Conservation (phyloP, 768 basidiomycete species). For the Trametes punicea region DNA sequence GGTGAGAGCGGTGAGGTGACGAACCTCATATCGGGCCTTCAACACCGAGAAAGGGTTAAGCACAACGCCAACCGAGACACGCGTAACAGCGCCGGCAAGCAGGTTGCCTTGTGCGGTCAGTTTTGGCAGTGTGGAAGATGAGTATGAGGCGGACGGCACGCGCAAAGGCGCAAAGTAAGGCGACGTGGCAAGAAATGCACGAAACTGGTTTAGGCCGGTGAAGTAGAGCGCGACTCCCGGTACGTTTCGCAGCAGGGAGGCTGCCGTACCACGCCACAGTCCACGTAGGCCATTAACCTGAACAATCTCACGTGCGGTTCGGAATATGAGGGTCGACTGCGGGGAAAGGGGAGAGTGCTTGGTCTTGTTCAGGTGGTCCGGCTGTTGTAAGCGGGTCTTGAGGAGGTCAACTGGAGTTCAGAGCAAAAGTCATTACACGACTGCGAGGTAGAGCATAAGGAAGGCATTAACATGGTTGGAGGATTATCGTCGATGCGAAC, state of each 20-base stretch:
- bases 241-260: slow-evolving; percentile 80
- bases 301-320: slow-evolving; percentile 56
- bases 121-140: slow-evolving; percentile 50
- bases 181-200: slow-evolving; percentile 69
- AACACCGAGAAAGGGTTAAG: slow-evolving; percentile 89
- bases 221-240: slow-evolving; percentile 94
- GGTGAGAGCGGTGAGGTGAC: slow-evolving; percentile 19
- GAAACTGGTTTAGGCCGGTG: slow-evolving; percentile 78
- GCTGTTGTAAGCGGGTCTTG: slow-evolving; percentile 90
- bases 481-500: slow-evolving; percentile 65
- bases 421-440: background rate
- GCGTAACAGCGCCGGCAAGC: slow-evolving; percentile 77
- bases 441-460: background rate
- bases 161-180: slow-evolving; percentile 56
- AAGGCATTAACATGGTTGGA: slow-evolving; percentile 66
- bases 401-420: slow-evolving; percentile 73
- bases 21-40: slow-evolving; percentile 89
- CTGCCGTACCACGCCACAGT: slow-evolving; percentile 85
- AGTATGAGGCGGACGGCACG: slow-evolving; percentile 4
- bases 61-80: slow-evolving; percentile 77
- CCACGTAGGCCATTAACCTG: slow-evolving; percentile 61
- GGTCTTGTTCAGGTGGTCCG: slow-evolving; percentile 38
- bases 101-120: slow-evolving; percentile 80
- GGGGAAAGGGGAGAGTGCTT: slow-evolving; percentile 6
- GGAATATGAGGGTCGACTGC: slow-evolving; percentile 37